Percentiles rank a stretch among this genome's conserved stretches.
phyloP scores from a whole-genome alignment of 2,329 filamentous ascomycete genomes.

The Colletotrichum sp. region DNA sequence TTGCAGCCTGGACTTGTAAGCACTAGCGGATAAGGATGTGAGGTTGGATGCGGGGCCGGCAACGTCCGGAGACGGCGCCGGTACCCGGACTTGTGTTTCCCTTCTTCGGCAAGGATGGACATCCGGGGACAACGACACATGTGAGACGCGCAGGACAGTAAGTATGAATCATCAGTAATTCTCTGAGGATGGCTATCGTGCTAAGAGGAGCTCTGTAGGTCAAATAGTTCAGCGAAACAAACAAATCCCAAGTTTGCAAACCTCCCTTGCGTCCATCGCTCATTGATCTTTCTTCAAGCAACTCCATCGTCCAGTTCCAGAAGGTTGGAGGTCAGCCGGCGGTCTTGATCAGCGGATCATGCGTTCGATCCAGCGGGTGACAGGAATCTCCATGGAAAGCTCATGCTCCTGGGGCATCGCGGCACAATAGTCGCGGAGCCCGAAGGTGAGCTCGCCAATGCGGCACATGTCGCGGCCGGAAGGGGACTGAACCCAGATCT shows the following conservation, averaged over 20 bases:
- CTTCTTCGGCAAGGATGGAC: not conserved
- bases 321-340: not conserved
- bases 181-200: conserved; percentile 12
- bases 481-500: not conserved
- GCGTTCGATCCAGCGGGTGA: not conserved
- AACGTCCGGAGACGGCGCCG: not conserved
- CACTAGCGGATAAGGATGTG: not conserved
- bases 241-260: not conserved
- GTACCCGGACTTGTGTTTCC: not conserved
- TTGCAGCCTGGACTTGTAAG: not conserved
- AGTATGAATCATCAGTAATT: conserved; percentile 11
- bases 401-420: not conserved
- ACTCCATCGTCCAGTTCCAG: not conserved
- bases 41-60: not conserved
- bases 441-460: not conserved
- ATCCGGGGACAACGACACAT: not conserved
- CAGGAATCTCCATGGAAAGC: not conserved
- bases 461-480: not conserved
- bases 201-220: conserved; percentile 13
- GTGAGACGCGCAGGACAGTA: not conserved
- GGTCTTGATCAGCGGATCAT: not conserved
- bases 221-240: conserved; percentile 13
- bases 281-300: not conserved
- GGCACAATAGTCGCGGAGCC: not conserved
- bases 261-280: not conserved